A percentile compares a stretch with the other conserved stretches of the same genome.
phyloP scores from a whole-genome alignment of 1,284 basidiomycete species.

The Austropuccinia psidii region DNA sequence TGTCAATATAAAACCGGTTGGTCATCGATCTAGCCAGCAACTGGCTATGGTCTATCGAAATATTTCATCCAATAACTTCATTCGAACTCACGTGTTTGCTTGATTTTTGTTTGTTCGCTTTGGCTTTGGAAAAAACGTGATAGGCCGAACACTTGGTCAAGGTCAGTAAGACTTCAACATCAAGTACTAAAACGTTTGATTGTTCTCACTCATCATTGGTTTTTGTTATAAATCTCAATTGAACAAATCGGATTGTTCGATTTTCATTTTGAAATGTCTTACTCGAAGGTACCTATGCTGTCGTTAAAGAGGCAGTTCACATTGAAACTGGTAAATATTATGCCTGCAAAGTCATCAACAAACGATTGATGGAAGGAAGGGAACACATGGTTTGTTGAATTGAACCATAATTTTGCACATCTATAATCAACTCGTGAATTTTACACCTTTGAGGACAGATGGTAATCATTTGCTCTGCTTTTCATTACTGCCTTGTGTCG shows the following conservation, averaged over 20 bases:
- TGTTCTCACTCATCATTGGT: background rate
- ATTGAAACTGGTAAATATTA: constrained; percentile 77
- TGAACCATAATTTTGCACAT: background rate
- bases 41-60: background rate
- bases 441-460: constrained; percentile 72
- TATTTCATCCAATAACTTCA: background rate
- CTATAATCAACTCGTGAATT: background rate
- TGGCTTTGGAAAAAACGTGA: background rate
- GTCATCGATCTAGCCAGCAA: background rate
- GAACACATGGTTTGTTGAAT: constrained; percentile 51
- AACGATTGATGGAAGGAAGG: constrained; percentile 77
- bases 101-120: background rate
- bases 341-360: constrained; percentile 89
- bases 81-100: background rate
- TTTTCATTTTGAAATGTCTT: constrained; percentile 39
- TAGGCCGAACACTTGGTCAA: constrained; percentile 37
- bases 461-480: no score
- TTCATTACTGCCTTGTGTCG: no score
- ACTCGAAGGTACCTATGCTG: constrained; percentile 80
- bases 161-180: constrained; percentile 3
- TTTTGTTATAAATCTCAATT: background rate
- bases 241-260: background rate
- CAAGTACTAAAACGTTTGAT: no score
- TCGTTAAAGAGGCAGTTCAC: constrained; percentile 91
- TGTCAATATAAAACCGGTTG: constrained; percentile 37